Conservation (phyloP, 1,284 basidiomycete species). For the Ganoderma lingzhi region DNA sequence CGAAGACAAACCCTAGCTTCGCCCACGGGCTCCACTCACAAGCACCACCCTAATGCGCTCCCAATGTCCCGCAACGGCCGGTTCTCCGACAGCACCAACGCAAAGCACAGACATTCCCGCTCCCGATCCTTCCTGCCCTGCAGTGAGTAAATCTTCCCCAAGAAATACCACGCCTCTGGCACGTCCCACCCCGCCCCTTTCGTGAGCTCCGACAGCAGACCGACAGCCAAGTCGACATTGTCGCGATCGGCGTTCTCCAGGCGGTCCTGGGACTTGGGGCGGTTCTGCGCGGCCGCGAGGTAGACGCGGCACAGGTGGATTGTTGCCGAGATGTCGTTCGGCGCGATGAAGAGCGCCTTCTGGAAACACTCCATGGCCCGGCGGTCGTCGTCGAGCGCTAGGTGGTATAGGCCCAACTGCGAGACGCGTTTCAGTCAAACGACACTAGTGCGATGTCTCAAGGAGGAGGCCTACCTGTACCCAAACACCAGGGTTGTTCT, state of each 20-base stretch:
- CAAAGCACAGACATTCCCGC: constrained; percentile 78
- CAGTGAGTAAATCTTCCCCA: constrained; percentile 80
- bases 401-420: constrained; percentile 82
- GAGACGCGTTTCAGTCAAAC: not conserved
- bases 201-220: constrained; percentile 68
- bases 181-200: constrained; percentile 84
- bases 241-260: constrained; percentile 44
- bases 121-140: constrained; percentile 78
- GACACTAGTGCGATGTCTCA: constrained; percentile 16
- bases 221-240: constrained; percentile 78
- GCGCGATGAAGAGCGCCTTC: constrained; percentile 83
- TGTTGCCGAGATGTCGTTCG: constrained; percentile 79
- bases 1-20: not conserved
- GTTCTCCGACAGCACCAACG: constrained; percentile 77
- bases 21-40: constrained; percentile 44
- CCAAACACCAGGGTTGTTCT: constrained; percentile 91
- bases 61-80: constrained; percentile 71
- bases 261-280: constrained; percentile 28
- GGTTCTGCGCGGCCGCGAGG: constrained; percentile 53
- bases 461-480: constrained; percentile 72
- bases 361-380: constrained; percentile 80
- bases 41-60: constrained; percentile 74
- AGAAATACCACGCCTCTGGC: constrained; percentile 92
- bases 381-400: constrained; percentile 61
- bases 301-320: constrained; percentile 82